A percentile compares a stretch with the other conserved stretches of the same genome.
These are phyloP conservation scores for Hymenochaete sp. DNA, from an alignment of 1,284 basidiomycete species.

Conservation along the genomic window DNA sequence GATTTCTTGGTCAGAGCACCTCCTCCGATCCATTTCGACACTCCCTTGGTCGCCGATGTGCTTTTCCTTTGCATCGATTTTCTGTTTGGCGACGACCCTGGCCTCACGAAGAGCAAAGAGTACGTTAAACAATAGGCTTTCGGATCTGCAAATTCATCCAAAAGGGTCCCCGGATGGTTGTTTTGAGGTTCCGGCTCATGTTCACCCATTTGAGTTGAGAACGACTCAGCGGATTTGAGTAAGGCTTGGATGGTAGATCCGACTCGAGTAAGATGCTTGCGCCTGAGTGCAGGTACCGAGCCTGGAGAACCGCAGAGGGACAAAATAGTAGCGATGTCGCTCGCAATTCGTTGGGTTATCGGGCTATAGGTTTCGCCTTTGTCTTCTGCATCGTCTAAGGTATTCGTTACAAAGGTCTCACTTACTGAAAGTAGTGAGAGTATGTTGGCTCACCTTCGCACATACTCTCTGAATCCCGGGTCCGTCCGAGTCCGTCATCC, in stretches of 20 bases:
- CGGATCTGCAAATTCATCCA: no score
- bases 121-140: no score
- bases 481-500: neutral
- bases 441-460: constrained; percentile 1
- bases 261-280: constrained; percentile 9
- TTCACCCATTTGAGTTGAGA: constrained; percentile 8
- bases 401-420: neutral
- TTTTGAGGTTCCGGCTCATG: neutral
- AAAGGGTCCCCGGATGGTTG: no score
- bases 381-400: neutral
- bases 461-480: no score
- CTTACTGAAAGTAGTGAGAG: neutral
- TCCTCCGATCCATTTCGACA: constrained; percentile 4
- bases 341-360: neutral
- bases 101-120: constrained; percentile 12
- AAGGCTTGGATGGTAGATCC: constrained; percentile 10
- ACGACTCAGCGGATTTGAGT: constrained; percentile 9
- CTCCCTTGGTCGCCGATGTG: constrained; percentile 5
- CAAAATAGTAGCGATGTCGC: constrained; percentile 10
- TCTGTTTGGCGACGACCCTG: constrained; percentile 12
- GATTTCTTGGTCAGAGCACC: constrained; percentile 12
- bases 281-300: constrained; percentile 1
- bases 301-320: constrained; percentile 14
- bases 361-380: no score
- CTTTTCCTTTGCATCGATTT: constrained; percentile 12